These are phyloP conservation scores for Zymoseptoria pseudotritici DNA, from an alignment of 2,329 filamentous ascomycete genomes.

Conservation along the genomic window DNA sequence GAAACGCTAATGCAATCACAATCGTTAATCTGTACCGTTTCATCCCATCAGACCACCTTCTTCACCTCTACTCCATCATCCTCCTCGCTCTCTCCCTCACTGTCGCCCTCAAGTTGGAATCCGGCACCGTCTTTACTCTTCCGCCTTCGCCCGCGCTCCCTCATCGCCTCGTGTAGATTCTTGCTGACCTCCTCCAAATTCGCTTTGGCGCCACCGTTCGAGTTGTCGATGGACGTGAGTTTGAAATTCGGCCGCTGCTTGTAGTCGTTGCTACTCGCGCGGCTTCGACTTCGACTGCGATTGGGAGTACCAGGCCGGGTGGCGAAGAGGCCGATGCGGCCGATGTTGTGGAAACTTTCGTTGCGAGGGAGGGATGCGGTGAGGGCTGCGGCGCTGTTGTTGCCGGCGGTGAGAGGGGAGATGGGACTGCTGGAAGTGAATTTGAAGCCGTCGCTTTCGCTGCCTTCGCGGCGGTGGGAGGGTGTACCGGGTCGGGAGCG, in stretches of 20 bases:
- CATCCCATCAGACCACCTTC: slow-evolving; percentile 14
- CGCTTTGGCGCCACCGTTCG: slow-evolving; percentile 37
- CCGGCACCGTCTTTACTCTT: slow-evolving; percentile 27
- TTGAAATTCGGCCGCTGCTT: slow-evolving; percentile 14
- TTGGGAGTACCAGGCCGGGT: slow-evolving; percentile 78
- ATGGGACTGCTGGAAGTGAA: slow-evolving; percentile 21
- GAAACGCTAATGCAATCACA: not conserved
- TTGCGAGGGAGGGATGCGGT: slow-evolving; percentile 65
- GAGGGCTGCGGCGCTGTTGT: slow-evolving; percentile 9
- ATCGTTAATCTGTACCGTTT: not conserved
- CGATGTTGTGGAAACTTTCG: slow-evolving; percentile 88
- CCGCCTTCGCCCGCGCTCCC: slow-evolving; percentile 60
- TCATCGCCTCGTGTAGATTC: slow-evolving; percentile 80
- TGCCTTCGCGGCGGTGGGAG: slow-evolving; percentile 16
- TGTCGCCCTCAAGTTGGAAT: slow-evolving; percentile 15
- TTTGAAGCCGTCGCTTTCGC: slow-evolving; percentile 21
- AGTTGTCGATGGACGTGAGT: slow-evolving; percentile 45
- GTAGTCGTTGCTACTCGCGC: slow-evolving; percentile 44
- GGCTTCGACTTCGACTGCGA: slow-evolving; percentile 61
- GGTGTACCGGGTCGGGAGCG: slow-evolving; percentile 23
- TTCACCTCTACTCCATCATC: slow-evolving; percentile 18
- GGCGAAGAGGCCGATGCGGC: slow-evolving; percentile 81
- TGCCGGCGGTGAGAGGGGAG: slow-evolving; percentile 7
- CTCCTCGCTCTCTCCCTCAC: slow-evolving; percentile 11
- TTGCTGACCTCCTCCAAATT: slow-evolving; percentile 75